These are phyloP conservation scores for Pseudomassariella vexata DNA, from an alignment of 2,329 filamentous ascomycete genomes.

Conservation along the genomic window DNA sequence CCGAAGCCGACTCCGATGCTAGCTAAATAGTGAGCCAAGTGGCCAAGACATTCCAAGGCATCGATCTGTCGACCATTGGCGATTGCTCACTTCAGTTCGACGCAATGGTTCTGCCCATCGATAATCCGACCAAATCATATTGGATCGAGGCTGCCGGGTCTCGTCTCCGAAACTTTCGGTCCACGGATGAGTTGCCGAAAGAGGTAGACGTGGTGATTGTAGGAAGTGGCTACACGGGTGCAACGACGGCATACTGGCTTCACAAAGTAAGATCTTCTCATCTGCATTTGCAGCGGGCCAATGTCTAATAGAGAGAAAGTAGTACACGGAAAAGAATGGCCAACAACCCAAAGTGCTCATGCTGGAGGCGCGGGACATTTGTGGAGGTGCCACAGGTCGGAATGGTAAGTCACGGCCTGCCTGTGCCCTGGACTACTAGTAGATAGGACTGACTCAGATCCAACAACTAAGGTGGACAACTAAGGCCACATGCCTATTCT, in stretches of 20 bases:
- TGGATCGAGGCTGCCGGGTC: slow-evolving; percentile 13
- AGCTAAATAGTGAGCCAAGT: too few species aligned
- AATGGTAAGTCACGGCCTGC: slow-evolving; percentile 12
- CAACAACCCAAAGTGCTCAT: slow-evolving; percentile 11
- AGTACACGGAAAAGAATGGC: slow-evolving; percentile 10
- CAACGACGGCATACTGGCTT: slow-evolving; percentile 21
- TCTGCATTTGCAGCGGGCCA: too few species aligned
- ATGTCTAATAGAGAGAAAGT: too few species aligned
- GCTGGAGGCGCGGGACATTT: slow-evolving; percentile 13
- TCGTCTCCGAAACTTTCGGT: slow-evolving; percentile 7
- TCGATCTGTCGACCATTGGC: too few species aligned
- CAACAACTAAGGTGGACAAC: slow-evolving; percentile 10
- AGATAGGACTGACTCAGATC: background rate
- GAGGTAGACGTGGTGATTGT: slow-evolving; percentile 16
- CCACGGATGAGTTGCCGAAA: slow-evolving; percentile 8
- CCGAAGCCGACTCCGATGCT: too few species aligned
- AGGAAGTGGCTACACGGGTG: slow-evolving; percentile 17
- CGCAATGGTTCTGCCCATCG: slow-evolving; percentile 11
- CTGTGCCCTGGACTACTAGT: background rate
- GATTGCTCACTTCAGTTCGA: background rate
- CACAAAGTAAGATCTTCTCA: too few species aligned
- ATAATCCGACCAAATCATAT: slow-evolving; percentile 12
- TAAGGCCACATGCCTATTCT: slow-evolving; percentile 20
- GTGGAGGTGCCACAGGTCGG: slow-evolving; percentile 15
- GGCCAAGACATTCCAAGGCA: slow-evolving; percentile 1